These are phyloP conservation scores for Westerdykella ornata DNA, from an alignment of 2,329 filamentous ascomycete genomes.

Conservation along the genomic window DNA sequence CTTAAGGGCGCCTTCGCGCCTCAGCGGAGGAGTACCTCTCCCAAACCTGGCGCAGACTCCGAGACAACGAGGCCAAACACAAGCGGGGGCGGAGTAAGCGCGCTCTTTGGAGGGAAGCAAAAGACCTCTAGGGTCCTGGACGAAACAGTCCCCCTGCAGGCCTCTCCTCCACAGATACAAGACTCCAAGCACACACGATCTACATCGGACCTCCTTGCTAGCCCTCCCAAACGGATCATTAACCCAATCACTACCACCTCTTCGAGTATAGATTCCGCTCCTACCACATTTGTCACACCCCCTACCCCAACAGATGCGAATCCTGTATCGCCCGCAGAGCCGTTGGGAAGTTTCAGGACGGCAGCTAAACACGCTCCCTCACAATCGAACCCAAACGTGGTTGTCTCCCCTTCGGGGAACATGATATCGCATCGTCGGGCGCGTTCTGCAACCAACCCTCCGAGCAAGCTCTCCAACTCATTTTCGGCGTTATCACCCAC, in stretches of 20 bases:
- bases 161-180: conserved; percentile 29
- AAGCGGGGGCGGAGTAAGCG: conserved; percentile 40
- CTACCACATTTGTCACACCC: conserved; percentile 56
- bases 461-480: conserved; percentile 83
- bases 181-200: conserved; percentile 28
- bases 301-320: conserved; percentile 53
- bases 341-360: conserved; percentile 18
- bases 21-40: conserved; percentile 23
- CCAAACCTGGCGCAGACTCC: conserved; percentile 18
- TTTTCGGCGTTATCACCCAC: conserved; percentile 61
- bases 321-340: conserved; percentile 29
- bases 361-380: conserved; percentile 23
- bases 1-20: conserved; percentile 63
- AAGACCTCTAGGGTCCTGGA: conserved; percentile 27
- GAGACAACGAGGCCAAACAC: conserved; percentile 40
- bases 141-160: conserved; percentile 14
- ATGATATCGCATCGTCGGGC: conserved; percentile 67
- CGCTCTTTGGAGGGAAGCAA: conserved; percentile 39
- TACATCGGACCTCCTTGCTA: conserved; percentile 18
- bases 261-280: conserved; percentile 39
- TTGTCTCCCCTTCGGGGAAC: conserved; percentile 57
- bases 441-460: conserved; percentile 52
- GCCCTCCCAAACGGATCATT: conserved; percentile 31
- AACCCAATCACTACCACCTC: conserved; percentile 40
- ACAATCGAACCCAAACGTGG: conserved; percentile 46